These are phyloP conservation scores for Neopestalotiopsis clavispora DNA, from an alignment of 2,329 filamentous ascomycete genomes.

Conservation along the genomic window DNA sequence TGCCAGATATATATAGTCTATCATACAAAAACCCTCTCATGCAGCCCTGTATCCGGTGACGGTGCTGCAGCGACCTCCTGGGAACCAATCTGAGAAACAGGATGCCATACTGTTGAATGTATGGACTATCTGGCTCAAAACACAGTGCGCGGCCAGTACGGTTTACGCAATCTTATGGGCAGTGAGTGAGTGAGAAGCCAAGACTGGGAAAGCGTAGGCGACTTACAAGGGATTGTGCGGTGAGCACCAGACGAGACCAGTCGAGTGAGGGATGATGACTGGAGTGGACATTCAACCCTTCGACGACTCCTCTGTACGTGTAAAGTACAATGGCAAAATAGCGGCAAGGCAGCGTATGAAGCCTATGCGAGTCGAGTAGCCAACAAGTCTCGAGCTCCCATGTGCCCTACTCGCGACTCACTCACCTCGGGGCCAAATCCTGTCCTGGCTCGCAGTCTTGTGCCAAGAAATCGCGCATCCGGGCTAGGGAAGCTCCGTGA, in stretches of 20 bases:
- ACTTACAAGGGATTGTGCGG: conserved; percentile 1
- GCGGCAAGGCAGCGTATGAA: neutral
- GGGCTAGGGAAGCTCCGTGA: conserved; percentile 4
- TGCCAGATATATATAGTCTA: conserved; percentile 15
- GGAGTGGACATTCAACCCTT: neutral
- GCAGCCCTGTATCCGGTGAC: conserved; percentile 4
- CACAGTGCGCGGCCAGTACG: conserved; percentile 26
- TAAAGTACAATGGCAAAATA: neutral
- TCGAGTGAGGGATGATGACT: too few species aligned
- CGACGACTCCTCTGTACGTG: neutral
- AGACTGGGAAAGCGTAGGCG: neutral
- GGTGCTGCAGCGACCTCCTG: conserved; percentile 13
- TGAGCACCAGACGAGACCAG: neutral
- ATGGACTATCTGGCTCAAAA: conserved; percentile 17
- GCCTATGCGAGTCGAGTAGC: neutral
- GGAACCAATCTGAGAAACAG: conserved; percentile 24
- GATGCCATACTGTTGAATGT: conserved; percentile 33
- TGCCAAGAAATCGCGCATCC: conserved; percentile 13
- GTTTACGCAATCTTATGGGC: neutral
- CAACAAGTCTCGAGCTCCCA: neutral
- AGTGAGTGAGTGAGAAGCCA: neutral
- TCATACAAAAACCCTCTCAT: neutral
- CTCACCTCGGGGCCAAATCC: neutral
- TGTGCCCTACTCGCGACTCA: too few species aligned
- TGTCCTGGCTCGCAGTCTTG: neutral